These are phyloP conservation scores for Microthlaspi erraticum DNA, from an alignment of 345 rosid species.

Conservation along the genomic window DNA sequence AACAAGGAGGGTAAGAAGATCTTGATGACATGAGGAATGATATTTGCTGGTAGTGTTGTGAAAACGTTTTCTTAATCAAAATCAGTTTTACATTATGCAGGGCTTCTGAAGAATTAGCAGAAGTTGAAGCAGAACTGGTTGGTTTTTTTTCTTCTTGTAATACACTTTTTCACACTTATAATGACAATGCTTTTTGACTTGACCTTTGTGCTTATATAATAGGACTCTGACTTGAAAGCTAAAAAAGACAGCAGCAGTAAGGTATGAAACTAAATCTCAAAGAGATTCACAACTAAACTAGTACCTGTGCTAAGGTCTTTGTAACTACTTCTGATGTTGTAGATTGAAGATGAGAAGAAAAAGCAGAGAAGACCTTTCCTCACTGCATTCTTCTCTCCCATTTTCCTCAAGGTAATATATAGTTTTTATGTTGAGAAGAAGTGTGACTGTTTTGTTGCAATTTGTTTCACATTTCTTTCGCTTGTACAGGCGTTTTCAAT, in stretches of 20 bases:
- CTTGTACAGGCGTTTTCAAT: constrained; percentile 87
- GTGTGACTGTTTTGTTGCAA: constrained; percentile 8
- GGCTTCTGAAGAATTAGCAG: constrained; percentile 79
- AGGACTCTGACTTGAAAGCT: constrained; percentile 76
- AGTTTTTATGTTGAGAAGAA: neutral
- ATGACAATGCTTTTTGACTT: constrained; percentile 20
- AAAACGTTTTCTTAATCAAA: too few species aligned
- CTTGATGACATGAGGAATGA: constrained; percentile 9
- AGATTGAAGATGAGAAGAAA: constrained; percentile 74
- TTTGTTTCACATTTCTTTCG: neutral
- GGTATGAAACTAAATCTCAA: constrained; percentile 48
- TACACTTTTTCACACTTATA: constrained; percentile 19
- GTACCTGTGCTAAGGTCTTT: neutral
- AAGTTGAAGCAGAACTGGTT: constrained; percentile 91
- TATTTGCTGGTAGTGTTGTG: too few species aligned
- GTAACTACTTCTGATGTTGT: constrained; percentile 25
- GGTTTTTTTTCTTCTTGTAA: constrained; percentile 37
- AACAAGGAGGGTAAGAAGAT: constrained; percentile 61
- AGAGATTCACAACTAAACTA: neutral
- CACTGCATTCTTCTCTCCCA: constrained; percentile 81
- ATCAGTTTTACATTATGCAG: constrained; percentile 41
- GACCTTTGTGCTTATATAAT: constrained; percentile 18
- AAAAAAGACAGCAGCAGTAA: constrained; percentile 55
- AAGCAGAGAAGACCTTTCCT: constrained; percentile 73
- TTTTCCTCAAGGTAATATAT: constrained; percentile 71